phyloP scores from a whole-genome alignment of 345 rosid genomes.

The Viola odorata region DNA sequence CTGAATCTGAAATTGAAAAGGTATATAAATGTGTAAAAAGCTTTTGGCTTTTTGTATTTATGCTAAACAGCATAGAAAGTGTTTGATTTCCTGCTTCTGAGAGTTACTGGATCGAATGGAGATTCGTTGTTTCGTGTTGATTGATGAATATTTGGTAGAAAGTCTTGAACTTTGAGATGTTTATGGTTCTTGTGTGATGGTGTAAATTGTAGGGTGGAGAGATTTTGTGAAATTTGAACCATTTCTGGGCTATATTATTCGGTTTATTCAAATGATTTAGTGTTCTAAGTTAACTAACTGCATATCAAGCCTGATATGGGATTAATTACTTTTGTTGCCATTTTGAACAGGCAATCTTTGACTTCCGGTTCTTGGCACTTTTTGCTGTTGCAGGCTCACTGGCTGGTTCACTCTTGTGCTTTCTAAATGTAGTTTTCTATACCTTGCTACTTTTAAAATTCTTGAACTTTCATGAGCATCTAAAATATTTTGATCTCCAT shows the following conservation, averaged over 20 bases:
- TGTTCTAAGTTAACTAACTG: background rate
- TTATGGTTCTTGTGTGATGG: background rate
- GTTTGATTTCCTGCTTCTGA: background rate
- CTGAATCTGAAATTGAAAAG: constrained; percentile 72
- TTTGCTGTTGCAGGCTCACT: constrained; percentile 75
- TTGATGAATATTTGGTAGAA: background rate
- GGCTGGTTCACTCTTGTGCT: constrained; percentile 87
- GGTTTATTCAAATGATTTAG: too few species aligned
- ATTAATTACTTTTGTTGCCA: background rate
- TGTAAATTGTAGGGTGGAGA: constrained; percentile 1
- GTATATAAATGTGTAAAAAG: constrained; percentile 11
- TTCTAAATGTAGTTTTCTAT: constrained; percentile 59
- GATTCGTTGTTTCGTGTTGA: background rate
- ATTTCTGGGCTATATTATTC: background rate
- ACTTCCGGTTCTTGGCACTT: constrained; percentile 88
- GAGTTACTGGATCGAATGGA: background rate
- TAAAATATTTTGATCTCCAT: background rate
- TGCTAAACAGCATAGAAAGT: background rate
- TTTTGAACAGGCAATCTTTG: constrained; percentile 59
- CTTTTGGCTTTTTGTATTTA: background rate
- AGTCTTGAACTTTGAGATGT: background rate
- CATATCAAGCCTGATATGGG: background rate
- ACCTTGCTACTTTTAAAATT: background rate
- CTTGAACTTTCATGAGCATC: too few species aligned
- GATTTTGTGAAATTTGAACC: background rate